Evolutionary conservation across 2,329 filamentous ascomycete species (phyloP).

Genomic region (Ceratocystis eucalypticola): DNA sequence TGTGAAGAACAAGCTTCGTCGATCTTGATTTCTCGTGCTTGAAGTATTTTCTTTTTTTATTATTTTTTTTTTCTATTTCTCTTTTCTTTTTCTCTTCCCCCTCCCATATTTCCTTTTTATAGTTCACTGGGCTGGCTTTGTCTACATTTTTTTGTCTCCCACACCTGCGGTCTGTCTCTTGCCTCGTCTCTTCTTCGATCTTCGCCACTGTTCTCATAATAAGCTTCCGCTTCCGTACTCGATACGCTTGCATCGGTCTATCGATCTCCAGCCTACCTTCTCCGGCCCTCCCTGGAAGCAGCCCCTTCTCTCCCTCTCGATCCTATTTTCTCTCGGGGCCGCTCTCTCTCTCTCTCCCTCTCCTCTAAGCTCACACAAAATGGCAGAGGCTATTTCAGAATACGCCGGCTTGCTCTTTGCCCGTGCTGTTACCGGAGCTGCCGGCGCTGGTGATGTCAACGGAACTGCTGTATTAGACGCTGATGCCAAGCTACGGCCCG

Average conservation of each 20-base stretch:
- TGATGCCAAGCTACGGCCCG: slow-evolving; percentile 3
- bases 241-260: too few species aligned
- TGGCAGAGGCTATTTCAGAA: not conserved
- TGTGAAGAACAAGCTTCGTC: not conserved
- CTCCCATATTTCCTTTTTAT: not conserved
- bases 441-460: slow-evolving; percentile 16
- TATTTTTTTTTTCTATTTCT: not conserved
- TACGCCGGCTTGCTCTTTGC: not conserved
- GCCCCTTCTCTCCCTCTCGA: not conserved
- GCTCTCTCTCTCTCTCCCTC: not conserved
- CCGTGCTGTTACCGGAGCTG: slow-evolving; percentile 15
- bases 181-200: too few species aligned
- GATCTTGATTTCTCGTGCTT: slow-evolving; percentile 1
- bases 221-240: too few species aligned
- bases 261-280: not conserved
- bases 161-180: not conserved
- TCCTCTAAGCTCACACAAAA: not conserved
- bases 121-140: too few species aligned
- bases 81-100: not conserved
- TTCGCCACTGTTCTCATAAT: too few species aligned
- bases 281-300: not conserved
- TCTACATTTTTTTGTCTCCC: not conserved
- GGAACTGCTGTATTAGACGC: not conserved
- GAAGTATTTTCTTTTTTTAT: not conserved
- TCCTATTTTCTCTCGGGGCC: not conserved